Percentiles rank a stretch among this genome's conserved stretches.
phyloP scores from a whole-genome alignment of 208 protist genomes.

The Trypanosoma theileri region DNA sequence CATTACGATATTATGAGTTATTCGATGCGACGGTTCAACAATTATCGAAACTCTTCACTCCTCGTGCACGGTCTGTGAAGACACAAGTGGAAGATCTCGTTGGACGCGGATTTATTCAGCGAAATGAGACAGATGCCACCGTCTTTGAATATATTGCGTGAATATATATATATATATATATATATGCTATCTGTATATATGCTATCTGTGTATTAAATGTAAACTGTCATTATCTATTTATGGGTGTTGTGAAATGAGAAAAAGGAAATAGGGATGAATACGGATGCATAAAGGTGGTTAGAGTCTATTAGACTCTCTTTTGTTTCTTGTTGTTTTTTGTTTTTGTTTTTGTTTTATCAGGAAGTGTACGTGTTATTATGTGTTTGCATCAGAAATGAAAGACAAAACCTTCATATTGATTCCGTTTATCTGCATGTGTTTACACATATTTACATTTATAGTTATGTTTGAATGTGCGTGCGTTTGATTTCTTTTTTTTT shows the following conservation, averaged over 20 bases:
- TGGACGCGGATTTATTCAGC: slow-evolving; percentile 57
- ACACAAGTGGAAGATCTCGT: slow-evolving; percentile 65
- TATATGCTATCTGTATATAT: neutral
- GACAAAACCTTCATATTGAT: neutral
- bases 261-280: slow-evolving; percentile 1
- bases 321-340: slow-evolving; percentile 4
- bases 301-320: slow-evolving; percentile 6
- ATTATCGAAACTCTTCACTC: slow-evolving; percentile 53
- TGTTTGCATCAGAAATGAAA: neutral
- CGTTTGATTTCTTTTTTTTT: no score
- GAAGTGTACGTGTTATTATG: slow-evolving; percentile 1
- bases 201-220: neutral
- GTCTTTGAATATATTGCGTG: slow-evolving; percentile 59
- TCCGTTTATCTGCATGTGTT: no score
- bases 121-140: slow-evolving; percentile 37
- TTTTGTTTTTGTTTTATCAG: neutral
- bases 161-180: slow-evolving; percentile 6
- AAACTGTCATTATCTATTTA: neutral
- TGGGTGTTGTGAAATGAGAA: neutral
- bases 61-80: slow-evolving; percentile 54
- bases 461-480: no score
- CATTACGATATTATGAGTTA: slow-evolving; percentile 52
- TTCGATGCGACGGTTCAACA: slow-evolving; percentile 48
- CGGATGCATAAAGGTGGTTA: neutral
- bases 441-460: no score